These are phyloP conservation scores for Nannizziopsis arthrosporioides DNA, from an alignment of 2,329 filamentous ascomycete species.

Conservation along the genomic window DNA sequence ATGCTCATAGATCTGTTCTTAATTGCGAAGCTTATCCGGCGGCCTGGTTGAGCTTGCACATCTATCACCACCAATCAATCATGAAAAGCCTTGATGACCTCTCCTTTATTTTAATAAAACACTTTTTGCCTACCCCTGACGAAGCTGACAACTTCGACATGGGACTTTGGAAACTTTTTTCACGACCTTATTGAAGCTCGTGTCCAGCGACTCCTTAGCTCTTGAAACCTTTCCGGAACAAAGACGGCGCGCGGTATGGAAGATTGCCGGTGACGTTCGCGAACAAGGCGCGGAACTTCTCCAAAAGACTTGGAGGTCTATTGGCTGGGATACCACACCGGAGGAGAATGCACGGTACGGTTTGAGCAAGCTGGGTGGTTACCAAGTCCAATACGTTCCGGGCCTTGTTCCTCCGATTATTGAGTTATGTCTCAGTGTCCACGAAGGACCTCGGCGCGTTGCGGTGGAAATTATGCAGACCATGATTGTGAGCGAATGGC, in stretches of 20 bases:
- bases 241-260: conserved; percentile 93
- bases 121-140: conserved; percentile 76
- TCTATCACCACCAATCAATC: conserved; percentile 82
- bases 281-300: conserved; percentile 82
- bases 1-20: conserved; percentile 79
- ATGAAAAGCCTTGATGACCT: conserved; percentile 78
- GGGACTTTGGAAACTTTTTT: conserved; percentile 88
- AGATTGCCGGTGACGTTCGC: conserved; percentile 91
- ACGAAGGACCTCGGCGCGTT: conserved; percentile 77
- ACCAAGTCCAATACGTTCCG: conserved; percentile 96
- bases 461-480: conserved; percentile 89
- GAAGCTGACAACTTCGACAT: conserved; percentile 88
- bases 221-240: conserved; percentile 95
- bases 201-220: conserved; percentile 77
- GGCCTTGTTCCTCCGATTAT: conserved; percentile 83
- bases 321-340: conserved; percentile 81
- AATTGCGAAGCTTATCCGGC: conserved; percentile 79
- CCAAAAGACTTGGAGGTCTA: conserved; percentile 79
- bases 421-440: conserved; percentile 86
- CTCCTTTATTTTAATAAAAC: conserved; percentile 65
- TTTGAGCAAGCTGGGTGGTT: conserved; percentile 77
- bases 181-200: conserved; percentile 72
- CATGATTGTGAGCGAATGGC: conserved; percentile 99
- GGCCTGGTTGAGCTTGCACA: conserved; percentile 83
- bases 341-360: conserved; percentile 72